phyloP scores from a whole-genome alignment of 306 rosid species.

The Castanea mollissima region DNA sequence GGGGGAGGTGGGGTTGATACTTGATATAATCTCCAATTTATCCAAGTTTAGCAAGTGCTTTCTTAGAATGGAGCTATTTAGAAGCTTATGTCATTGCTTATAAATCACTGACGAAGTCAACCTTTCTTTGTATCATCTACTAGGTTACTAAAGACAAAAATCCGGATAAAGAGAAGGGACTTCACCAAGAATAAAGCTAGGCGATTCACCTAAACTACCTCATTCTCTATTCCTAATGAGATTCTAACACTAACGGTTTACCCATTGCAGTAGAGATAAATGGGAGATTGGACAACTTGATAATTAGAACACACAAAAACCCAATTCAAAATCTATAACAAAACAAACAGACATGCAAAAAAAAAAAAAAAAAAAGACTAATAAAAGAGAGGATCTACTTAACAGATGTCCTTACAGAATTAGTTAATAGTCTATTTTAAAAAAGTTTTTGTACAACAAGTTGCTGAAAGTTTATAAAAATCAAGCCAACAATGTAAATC shows the following conservation, averaged over 20 bases:
- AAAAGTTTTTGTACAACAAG: too few species aligned
- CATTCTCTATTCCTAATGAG: background rate
- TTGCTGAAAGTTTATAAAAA: too few species aligned
- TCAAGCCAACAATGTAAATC: background rate
- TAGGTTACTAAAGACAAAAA: background rate
- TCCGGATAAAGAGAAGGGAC: background rate
- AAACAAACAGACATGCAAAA: background rate
- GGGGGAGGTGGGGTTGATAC: background rate
- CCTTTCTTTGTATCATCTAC: background rate
- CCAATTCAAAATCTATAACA: background rate
- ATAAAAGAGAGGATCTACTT: background rate
- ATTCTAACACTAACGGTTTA: background rate
- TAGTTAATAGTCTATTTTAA: too few species aligned
- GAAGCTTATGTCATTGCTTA: background rate
- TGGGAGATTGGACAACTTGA: background rate
- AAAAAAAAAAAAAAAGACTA: background rate
- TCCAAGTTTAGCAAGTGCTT: background rate
- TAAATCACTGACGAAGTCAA: background rate
- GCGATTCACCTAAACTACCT: background rate
- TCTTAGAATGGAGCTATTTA: background rate
- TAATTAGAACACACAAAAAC: background rate
- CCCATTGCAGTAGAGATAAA: background rate
- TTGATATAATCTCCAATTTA: background rate
- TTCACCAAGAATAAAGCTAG: background rate
- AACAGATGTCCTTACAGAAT: background rate